These are phyloP conservation scores for Bipolaris zeicola DNA, from an alignment of 2,329 filamentous ascomycete genomes.

Conservation along the genomic window DNA sequence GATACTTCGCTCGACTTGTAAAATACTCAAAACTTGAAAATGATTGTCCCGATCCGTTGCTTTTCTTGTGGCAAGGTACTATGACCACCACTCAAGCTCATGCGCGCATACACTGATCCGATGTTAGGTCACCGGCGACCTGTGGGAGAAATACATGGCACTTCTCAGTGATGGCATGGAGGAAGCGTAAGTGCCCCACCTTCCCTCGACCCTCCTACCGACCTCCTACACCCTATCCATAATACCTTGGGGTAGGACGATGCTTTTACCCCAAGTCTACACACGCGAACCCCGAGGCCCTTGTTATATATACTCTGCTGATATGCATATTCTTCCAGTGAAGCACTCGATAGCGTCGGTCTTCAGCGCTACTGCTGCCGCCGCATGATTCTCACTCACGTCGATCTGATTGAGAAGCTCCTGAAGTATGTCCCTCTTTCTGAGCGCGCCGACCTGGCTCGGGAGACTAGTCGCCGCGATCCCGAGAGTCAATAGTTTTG, in stretches of 20 bases:
- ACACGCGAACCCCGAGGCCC: background rate
- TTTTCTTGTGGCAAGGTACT: slow-evolving; percentile 98
- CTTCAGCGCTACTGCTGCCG: slow-evolving; percentile 98
- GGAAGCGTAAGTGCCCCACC: slow-evolving; percentile 40
- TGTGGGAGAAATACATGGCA: slow-evolving; percentile 95
- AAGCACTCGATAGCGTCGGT: slow-evolving; percentile 93
- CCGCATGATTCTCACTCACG: slow-evolving; percentile 99
- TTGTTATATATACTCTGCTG: background rate
- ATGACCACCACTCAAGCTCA: slow-evolving; percentile 9
- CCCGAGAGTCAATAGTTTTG: background rate
- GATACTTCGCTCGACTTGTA: background rate
- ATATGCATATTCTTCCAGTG: slow-evolving; percentile 59
- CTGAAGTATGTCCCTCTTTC: slow-evolving; percentile 57
- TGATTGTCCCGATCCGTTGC: slow-evolving; percentile 99
- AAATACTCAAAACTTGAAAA: slow-evolving; percentile 55
- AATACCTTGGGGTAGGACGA: background rate
- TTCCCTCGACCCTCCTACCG: background rate
- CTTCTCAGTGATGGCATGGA: slow-evolving; percentile 71
- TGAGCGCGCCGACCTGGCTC: slow-evolving; percentile 16
- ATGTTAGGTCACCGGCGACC: slow-evolving; percentile 85
- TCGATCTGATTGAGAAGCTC: slow-evolving; percentile 97
- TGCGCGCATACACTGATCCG: slow-evolving; percentile 33
- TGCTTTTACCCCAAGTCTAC: background rate
- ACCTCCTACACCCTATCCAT: background rate
- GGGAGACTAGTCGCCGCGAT: slow-evolving; percentile 5